Evolutionary conservation across 108 stramenopile genomes (phyloP).

Genomic region (Pseudonitzschia multistriata): DNA sequence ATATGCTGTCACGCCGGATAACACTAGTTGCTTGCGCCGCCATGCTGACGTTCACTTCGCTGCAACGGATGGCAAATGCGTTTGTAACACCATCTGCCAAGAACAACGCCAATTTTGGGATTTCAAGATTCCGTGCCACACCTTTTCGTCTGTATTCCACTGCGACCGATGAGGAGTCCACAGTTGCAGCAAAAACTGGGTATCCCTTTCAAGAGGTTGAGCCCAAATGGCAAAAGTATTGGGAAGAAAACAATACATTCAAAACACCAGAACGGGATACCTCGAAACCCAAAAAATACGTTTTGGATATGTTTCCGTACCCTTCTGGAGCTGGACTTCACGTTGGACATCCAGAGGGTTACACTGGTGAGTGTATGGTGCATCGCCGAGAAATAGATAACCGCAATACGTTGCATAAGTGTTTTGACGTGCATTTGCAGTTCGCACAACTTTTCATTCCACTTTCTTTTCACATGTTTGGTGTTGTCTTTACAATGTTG

Average conservation of each 20-base stretch:
- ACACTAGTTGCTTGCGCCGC: background rate
- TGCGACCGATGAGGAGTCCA: background rate
- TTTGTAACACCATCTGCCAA: constrained; percentile 1
- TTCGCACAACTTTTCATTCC: background rate
- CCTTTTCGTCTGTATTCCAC: background rate
- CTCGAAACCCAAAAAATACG: constrained; percentile 86
- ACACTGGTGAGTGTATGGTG: constrained; percentile 64
- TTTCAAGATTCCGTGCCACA: background rate
- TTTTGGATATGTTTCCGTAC: constrained; percentile 99
- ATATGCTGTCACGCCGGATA: background rate
- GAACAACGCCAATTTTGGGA: background rate
- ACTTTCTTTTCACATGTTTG: background rate
- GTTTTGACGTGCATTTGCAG: background rate
- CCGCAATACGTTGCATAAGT: too few species aligned
- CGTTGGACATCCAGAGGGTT: constrained; percentile 97
- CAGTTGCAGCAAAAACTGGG: background rate
- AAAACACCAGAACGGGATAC: constrained; percentile 70
- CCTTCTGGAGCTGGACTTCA: constrained; percentile 97
- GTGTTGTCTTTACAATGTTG: background rate
- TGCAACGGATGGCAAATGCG: constrained; percentile 6
- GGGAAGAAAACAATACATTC: constrained; percentile 84
- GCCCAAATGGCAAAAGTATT: constrained; percentile 88
- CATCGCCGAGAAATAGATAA: background rate
- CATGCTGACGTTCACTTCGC: constrained; percentile 10
- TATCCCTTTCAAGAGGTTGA: constrained; percentile 82